These are phyloP conservation scores for Vitis labrusca DNA, from an alignment of 164 flowering plant genomes.

Conservation along the genomic window DNA sequence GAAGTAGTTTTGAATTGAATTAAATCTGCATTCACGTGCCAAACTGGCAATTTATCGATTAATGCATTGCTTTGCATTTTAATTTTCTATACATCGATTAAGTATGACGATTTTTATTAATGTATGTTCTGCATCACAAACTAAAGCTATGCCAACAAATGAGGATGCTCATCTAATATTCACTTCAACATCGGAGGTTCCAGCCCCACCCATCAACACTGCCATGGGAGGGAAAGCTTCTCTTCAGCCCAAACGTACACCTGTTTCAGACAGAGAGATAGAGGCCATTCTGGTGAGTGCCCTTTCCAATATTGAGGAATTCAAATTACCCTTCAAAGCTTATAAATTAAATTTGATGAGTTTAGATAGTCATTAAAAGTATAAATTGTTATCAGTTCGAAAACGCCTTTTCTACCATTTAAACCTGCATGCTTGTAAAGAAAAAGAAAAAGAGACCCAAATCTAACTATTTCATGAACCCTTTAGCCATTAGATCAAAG, in stretches of 20 bases:
- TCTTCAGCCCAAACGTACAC: slow-evolving; percentile 52
- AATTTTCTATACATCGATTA: neutral
- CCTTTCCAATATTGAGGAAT: neutral
- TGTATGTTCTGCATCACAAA: slow-evolving; percentile 15
- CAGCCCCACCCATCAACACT: slow-evolving; percentile 29
- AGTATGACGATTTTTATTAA: neutral
- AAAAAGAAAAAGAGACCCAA: too few species aligned
- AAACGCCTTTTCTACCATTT: too few species aligned
- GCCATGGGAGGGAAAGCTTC: slow-evolving; percentile 47
- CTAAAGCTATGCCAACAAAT: slow-evolving; percentile 9
- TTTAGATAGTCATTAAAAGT: too few species aligned
- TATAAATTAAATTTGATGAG: too few species aligned
- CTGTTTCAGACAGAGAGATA: slow-evolving; percentile 43
- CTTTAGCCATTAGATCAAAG: too few species aligned
- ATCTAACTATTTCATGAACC: too few species aligned
- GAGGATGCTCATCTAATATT: neutral
- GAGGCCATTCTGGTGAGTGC: slow-evolving; percentile 44
- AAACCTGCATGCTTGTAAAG: too few species aligned
- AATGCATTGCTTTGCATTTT: neutral
- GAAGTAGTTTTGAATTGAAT: slow-evolving; percentile 1
- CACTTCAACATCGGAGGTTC: slow-evolving; percentile 28
- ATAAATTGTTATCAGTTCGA: too few species aligned
- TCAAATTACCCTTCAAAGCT: neutral
- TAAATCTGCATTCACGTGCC: neutral
- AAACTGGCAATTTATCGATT: neutral